Base-by-base conservation (phyloP, 2,329 filamentous ascomycete species). In the Arachnopeziza araneosa region DNA sequence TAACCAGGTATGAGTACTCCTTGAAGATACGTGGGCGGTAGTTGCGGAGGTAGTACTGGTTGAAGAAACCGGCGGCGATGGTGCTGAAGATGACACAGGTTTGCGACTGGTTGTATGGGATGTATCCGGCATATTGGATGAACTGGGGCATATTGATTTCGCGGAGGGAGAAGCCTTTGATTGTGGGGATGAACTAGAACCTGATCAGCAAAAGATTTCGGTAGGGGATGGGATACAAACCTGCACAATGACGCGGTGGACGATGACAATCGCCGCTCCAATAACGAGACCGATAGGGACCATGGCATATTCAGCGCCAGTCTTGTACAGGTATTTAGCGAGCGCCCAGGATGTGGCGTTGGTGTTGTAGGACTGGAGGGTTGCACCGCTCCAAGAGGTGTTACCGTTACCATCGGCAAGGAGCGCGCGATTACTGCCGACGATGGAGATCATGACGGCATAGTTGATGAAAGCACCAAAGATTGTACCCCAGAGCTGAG, bases 31-130 rank as follows among this genome's bases (percentile, higher is more conserved):
- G 53, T 0, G 76, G 73, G 8, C 69, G 64, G 26, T 71, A 70
- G 50, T 71, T 70, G 21, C 76, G 69, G 21, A 78, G 71, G 55
- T 72, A 78, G 53, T 72, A 72, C 60, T 78, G 76, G 2, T 75
- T 68, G 24, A 74, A 61, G 63, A 80, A 76, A 23, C 79, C 80
- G 23, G 79, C 60, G 1, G 77, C 68, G 55, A 78, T 7, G 67
- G 76, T 75, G 66, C 76, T 81, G 59, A 80, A 69, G 54, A 84
- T 69, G 26, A 83, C 78, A 61, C 81, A 83, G 1, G 82, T 84
- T 68, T 84, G 82, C 0, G 77, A 79, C 51, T 74, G 70, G 68
- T 83, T 82, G 71, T 82, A 83, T 0, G 81, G 80, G 57, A 84
- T 79, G 57, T 74, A 83, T 17, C 80, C 81, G 9, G 79, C 77